Evolutionary conservation across 148 eudicot species (phyloP).

Genomic region (Diospyros lotus): DNA sequence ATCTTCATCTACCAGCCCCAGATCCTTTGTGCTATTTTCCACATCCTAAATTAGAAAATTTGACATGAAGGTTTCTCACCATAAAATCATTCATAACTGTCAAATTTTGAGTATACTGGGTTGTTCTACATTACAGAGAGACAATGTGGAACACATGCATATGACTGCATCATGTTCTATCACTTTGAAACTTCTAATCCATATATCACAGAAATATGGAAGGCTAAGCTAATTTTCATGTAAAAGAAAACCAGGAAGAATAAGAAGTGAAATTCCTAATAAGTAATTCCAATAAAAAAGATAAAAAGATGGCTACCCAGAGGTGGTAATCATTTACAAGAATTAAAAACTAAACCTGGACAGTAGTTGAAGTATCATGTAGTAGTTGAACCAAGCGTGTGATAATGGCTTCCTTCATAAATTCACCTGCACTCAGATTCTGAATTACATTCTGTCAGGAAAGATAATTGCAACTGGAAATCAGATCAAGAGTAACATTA

Average conservation of each 20-base stretch:
- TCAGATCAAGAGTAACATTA: constrained; percentile 25
- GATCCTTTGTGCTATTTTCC: background rate
- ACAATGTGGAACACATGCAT: too few species aligned
- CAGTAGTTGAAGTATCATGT: constrained; percentile 49
- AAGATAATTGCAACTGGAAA: background rate
- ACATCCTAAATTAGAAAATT: background rate
- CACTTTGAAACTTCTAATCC: background rate
- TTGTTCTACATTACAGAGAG: background rate
- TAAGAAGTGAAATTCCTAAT: background rate
- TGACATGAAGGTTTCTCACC: background rate
- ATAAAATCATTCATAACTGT: background rate
- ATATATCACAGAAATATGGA: background rate
- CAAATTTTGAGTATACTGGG: background rate
- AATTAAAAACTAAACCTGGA: constrained; percentile 53
- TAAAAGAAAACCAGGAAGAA: background rate
- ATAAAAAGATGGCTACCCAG: constrained; percentile 10
- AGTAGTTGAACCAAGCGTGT: constrained; percentile 67
- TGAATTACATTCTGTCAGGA: constrained; percentile 39
- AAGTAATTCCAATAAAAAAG: background rate
- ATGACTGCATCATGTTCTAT: background rate
- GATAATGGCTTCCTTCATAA: constrained; percentile 58
- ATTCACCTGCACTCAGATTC: constrained; percentile 91
- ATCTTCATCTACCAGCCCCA: background rate
- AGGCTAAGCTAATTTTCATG: background rate
- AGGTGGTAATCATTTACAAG: background rate